Evolutionary conservation across 2,329 filamentous ascomycete genomes (phyloP).

Genomic region (Talaromyces sp.): DNA sequence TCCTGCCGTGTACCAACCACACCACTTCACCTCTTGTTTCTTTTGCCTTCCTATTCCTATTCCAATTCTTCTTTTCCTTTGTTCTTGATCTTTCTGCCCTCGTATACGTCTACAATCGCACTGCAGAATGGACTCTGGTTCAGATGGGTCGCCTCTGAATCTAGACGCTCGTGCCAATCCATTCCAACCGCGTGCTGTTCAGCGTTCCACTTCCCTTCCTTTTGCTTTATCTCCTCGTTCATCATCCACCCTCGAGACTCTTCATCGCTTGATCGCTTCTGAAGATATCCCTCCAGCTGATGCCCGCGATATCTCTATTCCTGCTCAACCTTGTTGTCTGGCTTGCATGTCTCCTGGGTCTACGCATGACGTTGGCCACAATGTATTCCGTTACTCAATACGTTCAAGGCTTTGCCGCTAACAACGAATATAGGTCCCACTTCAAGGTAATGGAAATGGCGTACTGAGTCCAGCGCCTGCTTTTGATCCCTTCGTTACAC

Average conservation of each 20-base stretch:
- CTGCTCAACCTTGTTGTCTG: background rate
- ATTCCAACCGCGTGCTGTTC: slow-evolving; percentile 24
- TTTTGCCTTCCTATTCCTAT: background rate
- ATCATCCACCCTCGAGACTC: slow-evolving; percentile 5
- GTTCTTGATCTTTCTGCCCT: background rate
- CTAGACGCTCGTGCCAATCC: slow-evolving; percentile 29
- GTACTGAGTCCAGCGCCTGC: slow-evolving; percentile 50
- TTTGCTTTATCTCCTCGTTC: slow-evolving; percentile 15
- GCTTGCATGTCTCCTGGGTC: background rate
- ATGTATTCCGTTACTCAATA: slow-evolving; percentile 1
- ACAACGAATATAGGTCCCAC: slow-evolving; percentile 29
- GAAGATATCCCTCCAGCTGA: slow-evolving; percentile 1
- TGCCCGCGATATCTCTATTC: background rate
- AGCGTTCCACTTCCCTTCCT: slow-evolving; percentile 21
- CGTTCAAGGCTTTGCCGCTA: background rate
- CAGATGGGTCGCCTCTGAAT: slow-evolving; percentile 20
- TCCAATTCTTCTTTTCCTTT: background rate
- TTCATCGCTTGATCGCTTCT: slow-evolving; percentile 10
- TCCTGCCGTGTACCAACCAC: background rate
- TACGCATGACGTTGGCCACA: background rate
- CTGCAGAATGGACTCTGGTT: background rate
- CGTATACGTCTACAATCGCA: background rate
- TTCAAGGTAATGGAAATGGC: slow-evolving; percentile 51
- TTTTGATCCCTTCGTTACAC: slow-evolving; percentile 66
- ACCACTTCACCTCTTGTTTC: background rate